Percentiles rank a stretch among this genome's conserved stretches.
phyloP scores from a whole-genome alignment of 2,329 filamentous ascomycete species.

The Fusarium nygamai region DNA sequence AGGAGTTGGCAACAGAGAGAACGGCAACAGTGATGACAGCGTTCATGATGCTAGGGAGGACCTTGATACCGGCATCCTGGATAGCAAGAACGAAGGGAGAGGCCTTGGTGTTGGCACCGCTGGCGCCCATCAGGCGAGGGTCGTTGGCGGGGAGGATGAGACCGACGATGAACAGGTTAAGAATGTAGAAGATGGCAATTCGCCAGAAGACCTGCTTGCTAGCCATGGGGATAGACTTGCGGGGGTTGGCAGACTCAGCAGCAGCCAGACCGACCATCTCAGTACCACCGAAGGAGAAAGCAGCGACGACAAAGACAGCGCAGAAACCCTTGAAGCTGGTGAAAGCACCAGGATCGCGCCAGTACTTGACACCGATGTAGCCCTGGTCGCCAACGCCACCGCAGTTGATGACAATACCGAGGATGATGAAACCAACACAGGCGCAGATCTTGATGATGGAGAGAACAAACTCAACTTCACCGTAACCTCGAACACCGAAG shows the following conservation, averaged over 20 bases:
- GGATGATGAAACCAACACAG: constrained; percentile 68
- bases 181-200: constrained; percentile 89
- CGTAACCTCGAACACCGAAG: constrained; percentile 88
- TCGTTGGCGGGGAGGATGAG: constrained; percentile 82
- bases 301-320: constrained; percentile 78
- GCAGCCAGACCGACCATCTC: constrained; percentile 81
- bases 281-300: constrained; percentile 78
- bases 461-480: constrained; percentile 89
- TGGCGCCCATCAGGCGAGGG: constrained; percentile 66
- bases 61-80: constrained; percentile 80
- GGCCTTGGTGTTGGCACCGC: constrained; percentile 72
- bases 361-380: constrained; percentile 84
- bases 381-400: constrained; percentile 77
- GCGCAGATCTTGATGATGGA: constrained; percentile 87
- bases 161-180: constrained; percentile 83
- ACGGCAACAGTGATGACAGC: constrained; percentile 91
- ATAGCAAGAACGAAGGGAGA: constrained; percentile 96
- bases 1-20: constrained; percentile 89
- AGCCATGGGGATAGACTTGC: constrained; percentile 83
- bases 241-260: constrained; percentile 79
- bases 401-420: constrained; percentile 86
- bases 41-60: constrained; percentile 90
- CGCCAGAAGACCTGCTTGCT: constrained; percentile 97
- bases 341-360: constrained; percentile 82
- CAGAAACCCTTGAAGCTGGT: constrained; percentile 84